Evolutionary conservation across 1,139 yeast species (phyloP).

Genomic region (Candida sojae): DNA sequence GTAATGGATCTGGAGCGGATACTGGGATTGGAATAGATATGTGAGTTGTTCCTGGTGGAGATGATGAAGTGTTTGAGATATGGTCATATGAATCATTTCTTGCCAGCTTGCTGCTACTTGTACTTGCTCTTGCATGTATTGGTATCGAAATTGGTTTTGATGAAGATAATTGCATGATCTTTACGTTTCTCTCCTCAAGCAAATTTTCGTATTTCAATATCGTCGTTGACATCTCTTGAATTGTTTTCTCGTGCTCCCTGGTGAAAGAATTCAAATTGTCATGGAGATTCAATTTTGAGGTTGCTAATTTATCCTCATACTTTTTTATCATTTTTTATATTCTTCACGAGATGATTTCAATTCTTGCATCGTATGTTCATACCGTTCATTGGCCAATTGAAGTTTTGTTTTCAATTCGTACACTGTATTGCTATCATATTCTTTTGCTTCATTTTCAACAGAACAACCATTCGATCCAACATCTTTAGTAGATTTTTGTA

Average conservation of each 20-base stretch:
- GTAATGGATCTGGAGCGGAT: slow-evolving; percentile 7
- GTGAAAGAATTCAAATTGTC: slow-evolving; percentile 23
- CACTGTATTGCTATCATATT: slow-evolving; percentile 12
- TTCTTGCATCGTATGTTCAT: slow-evolving; percentile 19
- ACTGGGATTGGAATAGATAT: background rate
- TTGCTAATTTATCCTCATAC: slow-evolving; percentile 25
- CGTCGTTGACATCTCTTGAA: slow-evolving; percentile 32
- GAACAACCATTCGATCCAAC: background rate
- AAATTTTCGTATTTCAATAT: slow-evolving; percentile 36
- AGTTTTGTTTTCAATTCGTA: slow-evolving; percentile 22
- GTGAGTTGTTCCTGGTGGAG: slow-evolving; percentile 3
- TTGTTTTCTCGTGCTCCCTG: slow-evolving; percentile 29
- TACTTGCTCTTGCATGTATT: slow-evolving; percentile 1
- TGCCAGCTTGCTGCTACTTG: slow-evolving; percentile 7
- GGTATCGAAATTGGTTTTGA: slow-evolving; percentile 49
- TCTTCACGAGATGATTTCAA: slow-evolving; percentile 17
- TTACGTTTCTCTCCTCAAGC: slow-evolving; percentile 40
- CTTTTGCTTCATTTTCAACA: background rate
- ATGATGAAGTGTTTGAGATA: slow-evolving; percentile 10
- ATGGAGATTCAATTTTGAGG: slow-evolving; percentile 28
- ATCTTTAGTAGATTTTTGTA: background rate
- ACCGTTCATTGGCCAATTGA: slow-evolving; percentile 19
- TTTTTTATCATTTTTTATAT: slow-evolving; percentile 18
- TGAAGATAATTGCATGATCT: slow-evolving; percentile 36
- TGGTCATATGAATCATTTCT: slow-evolving; percentile 10